phyloP scores from a whole-genome alignment of 805 yeast genomes.

The Candida succiphila region DNA sequence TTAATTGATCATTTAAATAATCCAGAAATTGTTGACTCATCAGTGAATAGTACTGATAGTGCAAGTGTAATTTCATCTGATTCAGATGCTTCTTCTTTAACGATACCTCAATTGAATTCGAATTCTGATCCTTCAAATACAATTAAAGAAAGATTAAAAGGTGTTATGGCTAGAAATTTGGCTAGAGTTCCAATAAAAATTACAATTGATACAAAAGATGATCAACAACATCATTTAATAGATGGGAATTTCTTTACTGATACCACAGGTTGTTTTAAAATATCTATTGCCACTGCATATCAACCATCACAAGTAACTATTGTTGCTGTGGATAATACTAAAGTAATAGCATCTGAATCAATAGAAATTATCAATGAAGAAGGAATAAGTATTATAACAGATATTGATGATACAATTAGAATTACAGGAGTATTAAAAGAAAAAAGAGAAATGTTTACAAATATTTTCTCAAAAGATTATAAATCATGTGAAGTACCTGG shows the following conservation, averaged over 20 bases:
- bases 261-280: slow-evolving; percentile 54
- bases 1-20: slow-evolving; percentile 11
- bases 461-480: slow-evolving; percentile 60
- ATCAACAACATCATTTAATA: too few relatives aligned
- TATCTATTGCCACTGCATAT: slow-evolving; percentile 43
- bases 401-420: slow-evolving; percentile 91
- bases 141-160: slow-evolving; percentile 55
- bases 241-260: slow-evolving; percentile 41
- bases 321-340: slow-evolving; percentile 34
- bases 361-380: slow-evolving; percentile 26
- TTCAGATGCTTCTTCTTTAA: not conserved
- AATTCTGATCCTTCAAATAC: slow-evolving; percentile 13
- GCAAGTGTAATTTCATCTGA: slow-evolving; percentile 3
- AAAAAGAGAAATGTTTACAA: slow-evolving; percentile 71
- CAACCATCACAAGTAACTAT: slow-evolving; percentile 52
- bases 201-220: slow-evolving; percentile 32
- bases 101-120: too few relatives aligned
- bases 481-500: slow-evolving; percentile 65
- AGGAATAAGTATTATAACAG: slow-evolving; percentile 75
- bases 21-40: slow-evolving; percentile 5
- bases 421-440: slow-evolving; percentile 86
- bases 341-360: slow-evolving; percentile 36
- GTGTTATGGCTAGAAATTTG: slow-evolving; percentile 60
- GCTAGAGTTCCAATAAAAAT: slow-evolving; percentile 46
- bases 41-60: slow-evolving; percentile 1